Conservation (phyloP, 345 rosid species). For the Laguncularia racemosa region DNA sequence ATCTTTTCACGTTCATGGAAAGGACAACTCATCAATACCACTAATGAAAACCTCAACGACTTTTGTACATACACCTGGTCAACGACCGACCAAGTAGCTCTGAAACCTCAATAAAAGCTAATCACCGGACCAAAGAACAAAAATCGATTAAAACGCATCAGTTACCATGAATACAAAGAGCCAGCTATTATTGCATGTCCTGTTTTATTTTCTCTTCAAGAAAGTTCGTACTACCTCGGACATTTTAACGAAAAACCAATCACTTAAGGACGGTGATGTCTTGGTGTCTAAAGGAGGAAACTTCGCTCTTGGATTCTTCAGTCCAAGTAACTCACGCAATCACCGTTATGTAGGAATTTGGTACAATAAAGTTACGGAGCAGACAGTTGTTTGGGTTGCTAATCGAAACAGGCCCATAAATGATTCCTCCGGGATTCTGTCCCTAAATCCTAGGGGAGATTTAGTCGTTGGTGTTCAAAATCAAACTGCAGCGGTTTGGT, state of each 20-base stretch:
- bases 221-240: conserved; percentile 5
- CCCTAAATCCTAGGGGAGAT: conserved; percentile 33
- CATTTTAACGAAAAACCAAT: conserved; percentile 20
- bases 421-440: conserved; percentile 32
- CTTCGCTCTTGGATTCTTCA: conserved; percentile 67
- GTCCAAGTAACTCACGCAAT: conserved; percentile 29
- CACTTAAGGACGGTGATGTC: conserved; percentile 37
- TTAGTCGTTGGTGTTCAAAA: conserved; percentile 22
- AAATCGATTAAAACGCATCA: too few relatives aligned
- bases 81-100: too few relatives aligned
- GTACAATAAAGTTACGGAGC: conserved; percentile 39
- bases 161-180: too few relatives aligned
- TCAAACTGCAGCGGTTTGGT: conserved; percentile 39
- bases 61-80: too few relatives aligned
- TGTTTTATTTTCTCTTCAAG: conserved; percentile 20
- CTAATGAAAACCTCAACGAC: too few relatives aligned
- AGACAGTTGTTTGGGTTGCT: conserved; percentile 73
- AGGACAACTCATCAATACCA: too few relatives aligned
- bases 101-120: too few relatives aligned
- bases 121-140: too few relatives aligned
- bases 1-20: too few relatives aligned
- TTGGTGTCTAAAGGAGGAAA: conserved; percentile 27
- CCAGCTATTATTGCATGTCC: too few relatives aligned
- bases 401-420: conserved; percentile 50
- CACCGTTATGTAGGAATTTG: conserved; percentile 67